Base-by-base conservation (phyloP, 345 rosid species). In the Citrus trifoliata region DNA sequence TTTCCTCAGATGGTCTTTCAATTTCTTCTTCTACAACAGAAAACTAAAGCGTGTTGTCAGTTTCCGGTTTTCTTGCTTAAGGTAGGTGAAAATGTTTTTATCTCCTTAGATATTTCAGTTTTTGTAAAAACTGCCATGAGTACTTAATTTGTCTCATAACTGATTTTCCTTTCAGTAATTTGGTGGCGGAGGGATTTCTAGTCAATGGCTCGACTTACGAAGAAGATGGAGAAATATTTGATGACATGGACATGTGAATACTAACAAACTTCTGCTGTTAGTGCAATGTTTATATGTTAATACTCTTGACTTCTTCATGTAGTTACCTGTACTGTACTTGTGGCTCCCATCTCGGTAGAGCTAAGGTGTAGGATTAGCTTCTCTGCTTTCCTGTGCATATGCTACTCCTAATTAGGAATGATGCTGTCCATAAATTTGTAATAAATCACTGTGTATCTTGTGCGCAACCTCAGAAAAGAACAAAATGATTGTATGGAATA, bases 11-110 rank as follows among this genome's bases (percentile, higher is more conserved):
- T 95, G 98, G 98, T 92, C 97, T 28, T 95, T 95, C 88, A 87
- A 83, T 82, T 95, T 92, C 95, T 91, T 95, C 82, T 92, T 95
- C 89, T 95, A 95, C 85, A 95, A 95, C 76, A 85, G 98, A 55
- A 95, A 95, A 83, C 91, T 85, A 79, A 93, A 92, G 90, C 94
- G 98, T 14, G 93, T 95, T 16, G 95, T 89, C 48, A 90, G 95
- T 77, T 88, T 90, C 79, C 93, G 88, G n/a, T 91, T 90, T 86
- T 84, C 90, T 86, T 94, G 99, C 82, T 33, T 88, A 74, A 94
- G 98, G 98, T 95, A 71, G 65, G 94, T 73, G 10, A 18, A 38
- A 25, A 7, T 79, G 53, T 3, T 53, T 46, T 38, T 37, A 37
- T 22, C 37, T 4, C 56, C 38, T 24, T 38, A 28, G 61, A 53